A percentile compares a stretch with the other conserved stretches of the same genome.
Conservation (phyloP, 306 rosid species). For the Castanea mollissima region DNA sequence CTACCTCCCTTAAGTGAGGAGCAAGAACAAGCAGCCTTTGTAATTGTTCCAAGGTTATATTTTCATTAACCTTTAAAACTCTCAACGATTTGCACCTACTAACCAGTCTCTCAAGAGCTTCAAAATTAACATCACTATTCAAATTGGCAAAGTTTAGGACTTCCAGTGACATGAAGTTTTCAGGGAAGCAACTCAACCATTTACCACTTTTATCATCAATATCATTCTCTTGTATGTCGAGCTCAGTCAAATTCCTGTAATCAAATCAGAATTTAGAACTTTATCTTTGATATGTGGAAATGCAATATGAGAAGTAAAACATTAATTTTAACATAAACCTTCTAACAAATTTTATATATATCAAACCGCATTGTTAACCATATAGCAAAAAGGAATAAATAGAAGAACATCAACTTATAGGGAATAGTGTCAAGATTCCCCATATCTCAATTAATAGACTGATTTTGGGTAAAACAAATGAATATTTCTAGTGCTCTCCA, state of each 20-base stretch:
- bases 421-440: too few species aligned
- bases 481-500: too few species aligned
- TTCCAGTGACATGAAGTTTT: conserved; percentile 72
- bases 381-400: too few species aligned
- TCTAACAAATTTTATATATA: too few species aligned
- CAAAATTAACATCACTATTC: conserved; percentile 50
- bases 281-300: conserved; percentile 13
- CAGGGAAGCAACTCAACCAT: conserved; percentile 89
- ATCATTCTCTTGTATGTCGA: conserved; percentile 79
- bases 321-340: background rate
- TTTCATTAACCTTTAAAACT: conserved; percentile 69
- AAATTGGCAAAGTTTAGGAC: conserved; percentile 67
- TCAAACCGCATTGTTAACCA: too few species aligned
- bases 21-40: conserved; percentile 51
- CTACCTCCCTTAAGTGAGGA: conserved; percentile 67
- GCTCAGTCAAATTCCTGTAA: conserved; percentile 72
- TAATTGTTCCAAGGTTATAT: conserved; percentile 57
- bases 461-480: too few species aligned
- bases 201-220: conserved; percentile 62
- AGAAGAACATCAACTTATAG: too few species aligned
- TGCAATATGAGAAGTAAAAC: conserved; percentile 11
- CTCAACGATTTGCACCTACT: conserved; percentile 66
- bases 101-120: conserved; percentile 74
- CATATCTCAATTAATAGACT: too few species aligned
- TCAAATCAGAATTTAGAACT: conserved; percentile 24